Base-by-base conservation (phyloP, 768 basidiomycete species). In the Xerocomellus intermedius region DNA sequence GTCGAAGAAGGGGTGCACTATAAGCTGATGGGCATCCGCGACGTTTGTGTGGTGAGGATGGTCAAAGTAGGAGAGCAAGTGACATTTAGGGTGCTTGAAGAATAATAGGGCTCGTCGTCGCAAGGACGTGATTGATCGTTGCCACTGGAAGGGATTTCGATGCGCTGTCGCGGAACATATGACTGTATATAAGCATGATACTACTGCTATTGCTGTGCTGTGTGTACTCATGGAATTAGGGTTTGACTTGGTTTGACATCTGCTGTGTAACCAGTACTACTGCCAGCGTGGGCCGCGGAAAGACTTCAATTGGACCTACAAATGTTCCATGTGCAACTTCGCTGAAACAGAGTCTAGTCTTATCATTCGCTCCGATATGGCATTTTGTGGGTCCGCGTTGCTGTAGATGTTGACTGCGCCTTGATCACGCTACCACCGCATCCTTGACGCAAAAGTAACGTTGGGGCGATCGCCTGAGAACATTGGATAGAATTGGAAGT, bases 361-460 rank as follows among this genome's bases (percentile, higher is more conserved):
- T 47, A 50, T 57, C 41, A 17, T 28, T 42, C 5, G 13, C 45
- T 51, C 55, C 38, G 41, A 66, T 56, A 51, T 41, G 37, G 52
- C 12, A 6, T 28, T 47, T 46, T 56, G 65, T 65, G 19, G 56
- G 64, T 58, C 65, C 64, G 39, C 48, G 37, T 53, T 67, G 59
- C 59, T 58, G 64, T 64, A 19, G 7, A 46, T 2, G 16, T 24
- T 8, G 47, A 47, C 51, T 62, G 54, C 58, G 63, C 46, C 28
- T 7, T 28, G 43, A n/a, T 52, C 53, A 42, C 38, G 5, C n/a
- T 52, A 28, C 24, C 50, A 44, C 55, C 24, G 30, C 50, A 22
- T 26, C 28, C 21, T 39, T 9, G 30, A 24, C n/a, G n/a, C 19
- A 59, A 22, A 21, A 33, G 51, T 48, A 45, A 41, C 26, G 13